phyloP scores from a whole-genome alignment of 2,329 filamentous ascomycete species.

The Alternaria rosae region DNA sequence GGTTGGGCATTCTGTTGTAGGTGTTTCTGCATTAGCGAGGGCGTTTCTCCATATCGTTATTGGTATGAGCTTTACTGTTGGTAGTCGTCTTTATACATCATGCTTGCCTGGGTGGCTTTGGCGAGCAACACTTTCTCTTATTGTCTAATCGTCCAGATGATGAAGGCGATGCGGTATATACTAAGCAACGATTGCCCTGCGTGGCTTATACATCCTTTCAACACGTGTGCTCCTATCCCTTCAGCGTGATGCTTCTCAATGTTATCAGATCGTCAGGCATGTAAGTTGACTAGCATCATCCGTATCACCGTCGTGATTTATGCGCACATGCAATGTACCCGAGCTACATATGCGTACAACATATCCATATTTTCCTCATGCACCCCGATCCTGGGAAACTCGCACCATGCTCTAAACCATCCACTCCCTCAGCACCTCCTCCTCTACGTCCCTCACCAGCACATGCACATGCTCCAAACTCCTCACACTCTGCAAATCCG shows the following conservation, averaged over 20 bases:
- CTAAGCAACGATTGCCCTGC: conserved; percentile 11
- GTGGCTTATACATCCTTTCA: conserved; percentile 1
- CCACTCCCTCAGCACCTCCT: conserved; percentile 51
- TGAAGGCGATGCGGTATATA: neutral
- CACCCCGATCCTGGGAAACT: neutral
- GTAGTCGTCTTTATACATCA: neutral
- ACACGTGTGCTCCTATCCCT: neutral
- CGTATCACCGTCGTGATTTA: neutral
- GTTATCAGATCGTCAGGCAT: neutral
- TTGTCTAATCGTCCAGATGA: conserved; percentile 1
- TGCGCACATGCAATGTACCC: accelerated
- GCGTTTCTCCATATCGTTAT: conserved; percentile 23
- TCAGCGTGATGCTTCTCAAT: neutral
- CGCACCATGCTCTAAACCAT: neutral
- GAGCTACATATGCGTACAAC: neutral
- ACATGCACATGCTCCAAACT: conserved; percentile 78
- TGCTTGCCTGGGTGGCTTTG: neutral
- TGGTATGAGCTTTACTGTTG: neutral
- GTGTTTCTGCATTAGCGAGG: conserved; percentile 43
- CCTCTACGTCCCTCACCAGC: conserved; percentile 73
- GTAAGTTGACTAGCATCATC: neutral
- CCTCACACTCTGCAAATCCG: conserved; percentile 66
- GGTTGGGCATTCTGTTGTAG: conserved; percentile 14
- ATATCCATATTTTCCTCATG: neutral
- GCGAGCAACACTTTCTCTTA: neutral